Evolutionary conservation across 2,329 filamentous ascomycete genomes (phyloP), one percentile per base, ranked within the genome.

Genomic region (Lecanosticta acicola): DNA sequence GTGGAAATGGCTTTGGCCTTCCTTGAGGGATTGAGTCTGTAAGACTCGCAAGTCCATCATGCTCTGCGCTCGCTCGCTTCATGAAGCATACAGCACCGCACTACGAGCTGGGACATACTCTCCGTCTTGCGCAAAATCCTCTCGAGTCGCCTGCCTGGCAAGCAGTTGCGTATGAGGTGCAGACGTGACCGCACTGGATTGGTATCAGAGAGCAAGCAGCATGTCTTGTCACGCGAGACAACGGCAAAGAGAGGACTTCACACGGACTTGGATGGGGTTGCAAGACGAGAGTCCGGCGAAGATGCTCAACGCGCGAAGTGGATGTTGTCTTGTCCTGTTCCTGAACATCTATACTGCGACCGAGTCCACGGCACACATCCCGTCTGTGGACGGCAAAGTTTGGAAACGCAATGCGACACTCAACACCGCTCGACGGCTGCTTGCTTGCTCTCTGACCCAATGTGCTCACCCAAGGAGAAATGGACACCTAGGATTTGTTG

Each of bases 61-160:
- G 48, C 50, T 52, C 47, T 34, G 50, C 36, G 42, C 37, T 37
- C 32, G 48, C 46, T 32, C 41, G 53, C 53, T 53, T 53, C 29
- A 26, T 38, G 46, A 55, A 51, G 53, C 53, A 55, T 17, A 39
- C 21, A 34, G 36, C 40, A 37, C 38, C 34, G 39, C 45, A 32
- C 18, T 29, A 14, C 21, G 41, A 46, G 48, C 41, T 32, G 19
- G 32, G 48, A 51, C 21, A 35, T 36, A 26, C 39, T 20, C 33
- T 13, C 10, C 43, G 47, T 49, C 46, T 52, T 34, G 50, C 49
- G 43, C 41, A 32, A 53, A 54, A 50, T 44, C 50, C 43, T 49
- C 43, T 46, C 49, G 46, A 43, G 43, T 47, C 47, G 53, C 49
- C 50, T 55, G 57, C 48, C 58, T 61, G 60, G 56, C 58, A 58